Percentiles rank a stretch among this genome's conserved stretches.
These are phyloP conservation scores for Stevia rebaudiana DNA, from an alignment of 140 eudicot genomes.

Conservation along the genomic window DNA sequence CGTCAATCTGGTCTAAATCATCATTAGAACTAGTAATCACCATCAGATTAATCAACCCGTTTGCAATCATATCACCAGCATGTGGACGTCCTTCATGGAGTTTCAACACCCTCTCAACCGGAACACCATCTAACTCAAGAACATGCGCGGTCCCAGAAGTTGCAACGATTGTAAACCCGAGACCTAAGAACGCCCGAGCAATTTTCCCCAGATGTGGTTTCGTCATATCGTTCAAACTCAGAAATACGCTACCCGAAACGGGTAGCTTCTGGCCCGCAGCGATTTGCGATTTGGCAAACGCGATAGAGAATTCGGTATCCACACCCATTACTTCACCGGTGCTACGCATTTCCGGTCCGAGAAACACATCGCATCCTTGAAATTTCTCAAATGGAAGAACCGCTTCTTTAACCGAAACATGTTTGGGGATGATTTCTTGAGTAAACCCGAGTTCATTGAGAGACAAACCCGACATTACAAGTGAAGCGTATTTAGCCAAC, in stretches of 20 bases:
- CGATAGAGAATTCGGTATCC: conserved; percentile 50
- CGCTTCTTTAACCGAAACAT: conserved; percentile 85
- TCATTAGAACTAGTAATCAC: conserved; percentile 90
- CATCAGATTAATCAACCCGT: conserved; percentile 81
- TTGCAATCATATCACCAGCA: conserved; percentile 84
- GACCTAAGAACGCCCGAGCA: conserved; percentile 57
- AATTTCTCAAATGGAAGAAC: conserved; percentile 93
- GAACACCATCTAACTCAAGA: conserved; percentile 68
- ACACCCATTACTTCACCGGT: conserved; percentile 99
- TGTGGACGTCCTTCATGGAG: conserved; percentile 94
- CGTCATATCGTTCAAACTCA: conserved; percentile 82
- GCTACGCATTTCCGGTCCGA: conserved; percentile 98
- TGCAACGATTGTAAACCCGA: conserved; percentile 65
- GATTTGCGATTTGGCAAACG: conserved; percentile 83
- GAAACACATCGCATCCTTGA: conserved; percentile 83
- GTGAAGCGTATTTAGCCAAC: conserved; percentile 85
- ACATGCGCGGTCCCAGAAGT: conserved; percentile 84
- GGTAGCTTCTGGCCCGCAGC: conserved; percentile 95
- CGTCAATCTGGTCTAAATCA: conserved; percentile 72
- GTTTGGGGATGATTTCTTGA: conserved; percentile 69
- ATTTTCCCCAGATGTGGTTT: conserved; percentile 58
- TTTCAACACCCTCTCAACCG: conserved; percentile 78
- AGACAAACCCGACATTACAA: conserved; percentile 89
- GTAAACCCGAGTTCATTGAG: conserved; percentile 60
- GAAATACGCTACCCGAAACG: conserved; percentile 61